A percentile compares a stretch with the other conserved stretches of the same genome.
Conservation (phyloP, 2,329 filamentous ascomycete species). For the Pseudopithomyces maydicus region DNA sequence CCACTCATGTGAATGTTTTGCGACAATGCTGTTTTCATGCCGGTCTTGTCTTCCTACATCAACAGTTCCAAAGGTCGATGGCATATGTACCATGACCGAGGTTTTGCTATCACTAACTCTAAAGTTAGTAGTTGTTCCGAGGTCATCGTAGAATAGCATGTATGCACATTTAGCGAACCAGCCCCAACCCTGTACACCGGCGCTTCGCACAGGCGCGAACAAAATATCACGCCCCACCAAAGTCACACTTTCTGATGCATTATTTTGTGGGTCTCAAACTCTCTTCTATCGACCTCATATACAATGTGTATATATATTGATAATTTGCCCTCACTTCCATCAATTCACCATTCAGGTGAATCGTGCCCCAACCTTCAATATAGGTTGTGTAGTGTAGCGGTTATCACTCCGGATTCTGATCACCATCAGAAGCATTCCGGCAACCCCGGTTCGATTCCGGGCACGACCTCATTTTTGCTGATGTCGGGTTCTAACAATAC, state of each 20-base stretch:
- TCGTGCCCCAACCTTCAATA: constrained; percentile 1
- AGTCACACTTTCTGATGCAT: background rate
- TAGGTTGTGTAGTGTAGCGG: constrained; percentile 27
- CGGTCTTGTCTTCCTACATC: no score
- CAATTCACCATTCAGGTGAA: constrained; percentile 1
- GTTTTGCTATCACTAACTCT: no score
- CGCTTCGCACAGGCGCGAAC: no score
- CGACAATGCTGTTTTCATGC: no score
- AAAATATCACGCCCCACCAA: background rate
- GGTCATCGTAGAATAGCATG: no score
- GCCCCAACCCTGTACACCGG: no score
- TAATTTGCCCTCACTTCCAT: background rate
- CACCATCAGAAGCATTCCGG: constrained; percentile 22
- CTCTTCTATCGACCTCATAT: background rate
- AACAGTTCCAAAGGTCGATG: no score
- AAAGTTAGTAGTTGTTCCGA: no score
- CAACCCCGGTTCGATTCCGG: constrained; percentile 32
- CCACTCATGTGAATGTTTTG: no score
- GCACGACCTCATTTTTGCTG: constrained; percentile 11
- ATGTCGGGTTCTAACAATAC: background rate
- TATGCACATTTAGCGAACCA: no score
- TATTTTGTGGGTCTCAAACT: no score
- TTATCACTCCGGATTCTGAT: constrained; percentile 38
- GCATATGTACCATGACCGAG: no score
- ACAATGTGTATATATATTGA: background rate